Evolutionary conservation across 1,284 basidiomycete genomes (phyloP).

Genomic region (Malassezia brasiliensis): DNA sequence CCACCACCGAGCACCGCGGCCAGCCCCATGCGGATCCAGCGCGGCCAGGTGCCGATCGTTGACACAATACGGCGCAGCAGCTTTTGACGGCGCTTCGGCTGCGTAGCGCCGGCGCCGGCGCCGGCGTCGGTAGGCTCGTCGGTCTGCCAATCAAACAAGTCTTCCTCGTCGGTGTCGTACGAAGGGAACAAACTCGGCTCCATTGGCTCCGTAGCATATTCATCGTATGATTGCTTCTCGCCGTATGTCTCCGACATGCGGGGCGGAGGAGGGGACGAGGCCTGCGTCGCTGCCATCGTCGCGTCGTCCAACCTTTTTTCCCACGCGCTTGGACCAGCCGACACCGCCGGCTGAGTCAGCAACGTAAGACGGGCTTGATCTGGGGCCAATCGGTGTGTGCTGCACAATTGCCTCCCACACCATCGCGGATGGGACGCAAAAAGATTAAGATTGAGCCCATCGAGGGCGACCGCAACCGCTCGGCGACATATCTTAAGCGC

Average conservation of each 20-base stretch:
- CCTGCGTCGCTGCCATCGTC: background rate
- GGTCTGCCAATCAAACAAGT: conserved; percentile 45
- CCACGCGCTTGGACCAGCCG: background rate
- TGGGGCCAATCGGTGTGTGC: no score
- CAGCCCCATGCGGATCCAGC: conserved; percentile 37
- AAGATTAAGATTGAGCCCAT: conserved; percentile 85
- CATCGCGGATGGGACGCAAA: conserved; percentile 63
- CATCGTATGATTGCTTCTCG: background rate
- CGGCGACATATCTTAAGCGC: conserved; percentile 82
- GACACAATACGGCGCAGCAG: background rate
- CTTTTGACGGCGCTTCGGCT: conserved; percentile 3
- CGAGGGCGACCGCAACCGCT: conserved; percentile 75
- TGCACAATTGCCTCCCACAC: no score
- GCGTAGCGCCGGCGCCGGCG: conserved; percentile 4
- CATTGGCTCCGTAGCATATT: background rate
- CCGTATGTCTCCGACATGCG: background rate
- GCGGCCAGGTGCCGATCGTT: conserved; percentile 29
- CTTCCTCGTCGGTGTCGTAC: conserved; percentile 25
- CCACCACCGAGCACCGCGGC: conserved; percentile 32
- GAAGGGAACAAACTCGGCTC: background rate
- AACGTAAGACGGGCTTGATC: background rate
- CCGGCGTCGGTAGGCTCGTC: conserved; percentile 11
- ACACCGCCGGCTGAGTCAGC: conserved; percentile 1
- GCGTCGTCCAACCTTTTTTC: background rate
- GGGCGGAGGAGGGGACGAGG: background rate